Evolutionary conservation across 371 early-diverging fungal species (phyloP).

Genomic region (Zancudomyces culisetae): DNA sequence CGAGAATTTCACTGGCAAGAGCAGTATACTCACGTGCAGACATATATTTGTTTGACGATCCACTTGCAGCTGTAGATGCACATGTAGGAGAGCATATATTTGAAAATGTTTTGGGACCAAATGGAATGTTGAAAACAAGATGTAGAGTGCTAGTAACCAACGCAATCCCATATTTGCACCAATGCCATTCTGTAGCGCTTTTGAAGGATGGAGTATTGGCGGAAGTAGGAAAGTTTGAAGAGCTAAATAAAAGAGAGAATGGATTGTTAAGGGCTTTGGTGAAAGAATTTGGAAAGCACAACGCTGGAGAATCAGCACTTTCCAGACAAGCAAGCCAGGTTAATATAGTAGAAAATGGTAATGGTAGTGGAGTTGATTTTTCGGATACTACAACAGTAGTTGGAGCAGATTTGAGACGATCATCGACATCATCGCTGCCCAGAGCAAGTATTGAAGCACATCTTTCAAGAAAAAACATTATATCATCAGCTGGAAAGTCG

Average conservation of each 20-base stretch:
- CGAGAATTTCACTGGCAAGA: slow-evolving; percentile 55
- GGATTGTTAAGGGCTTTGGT: slow-evolving; percentile 27
- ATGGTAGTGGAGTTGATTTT: not conserved
- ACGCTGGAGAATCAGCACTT: not conserved
- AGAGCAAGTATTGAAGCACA: slow-evolving; percentile 6
- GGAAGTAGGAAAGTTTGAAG: slow-evolving; percentile 45
- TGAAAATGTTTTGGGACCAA: slow-evolving; percentile 60
- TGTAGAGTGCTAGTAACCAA: slow-evolving; percentile 78
- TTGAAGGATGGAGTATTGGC: slow-evolving; percentile 48
- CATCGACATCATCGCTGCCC: slow-evolving; percentile 4
- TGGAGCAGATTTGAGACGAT: slow-evolving; percentile 4
- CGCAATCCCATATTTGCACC: slow-evolving; percentile 53
- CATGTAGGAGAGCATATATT: slow-evolving; percentile 77
- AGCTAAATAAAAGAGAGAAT: slow-evolving; percentile 38
- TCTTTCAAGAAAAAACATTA: not conserved
- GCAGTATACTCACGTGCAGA: slow-evolving; percentile 74
- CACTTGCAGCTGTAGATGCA: slow-evolving; percentile 54
- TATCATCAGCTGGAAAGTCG: slow-evolving; percentile 19
- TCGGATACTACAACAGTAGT: not conserved
- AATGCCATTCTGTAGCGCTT: slow-evolving; percentile 43
- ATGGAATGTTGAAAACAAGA: slow-evolving; percentile 56
- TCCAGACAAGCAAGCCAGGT: not conserved
- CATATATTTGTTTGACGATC: slow-evolving; percentile 63
- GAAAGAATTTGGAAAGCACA: slow-evolving; percentile 4
- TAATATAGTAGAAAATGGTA: not conserved